Percentiles rank a stretch among this genome's conserved stretches.
Conservation (phyloP, 257 asterid species). For the Capsicum baccatum region DNA sequence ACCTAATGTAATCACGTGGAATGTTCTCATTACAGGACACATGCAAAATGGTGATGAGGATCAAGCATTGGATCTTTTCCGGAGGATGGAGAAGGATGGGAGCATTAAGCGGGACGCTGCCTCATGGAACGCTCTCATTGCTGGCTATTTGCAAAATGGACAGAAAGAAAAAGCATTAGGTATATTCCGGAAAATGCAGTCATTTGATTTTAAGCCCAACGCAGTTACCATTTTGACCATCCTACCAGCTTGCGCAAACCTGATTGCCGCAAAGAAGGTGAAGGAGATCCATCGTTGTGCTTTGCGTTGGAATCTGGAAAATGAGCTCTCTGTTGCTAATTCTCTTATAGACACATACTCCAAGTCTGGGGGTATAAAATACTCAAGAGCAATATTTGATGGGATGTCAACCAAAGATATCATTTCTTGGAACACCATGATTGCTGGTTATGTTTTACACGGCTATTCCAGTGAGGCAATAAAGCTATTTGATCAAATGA, state of each 20-base stretch:
- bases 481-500: constrained; percentile 68
- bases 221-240: constrained; percentile 72
- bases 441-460: constrained; percentile 63
- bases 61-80: constrained; percentile 76
- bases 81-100: constrained; percentile 69
- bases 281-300: constrained; percentile 78
- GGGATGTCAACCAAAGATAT: constrained; percentile 61
- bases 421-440: constrained; percentile 83
- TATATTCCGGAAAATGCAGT: constrained; percentile 71
- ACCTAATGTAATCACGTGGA: constrained; percentile 83
- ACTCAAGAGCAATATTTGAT: constrained; percentile 58
- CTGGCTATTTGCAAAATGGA: constrained; percentile 68
- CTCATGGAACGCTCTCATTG: constrained; percentile 83
- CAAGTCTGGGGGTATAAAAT: constrained; percentile 62
- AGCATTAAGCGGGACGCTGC: constrained; percentile 66
- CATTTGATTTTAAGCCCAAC: constrained; percentile 62
- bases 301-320: constrained; percentile 52
- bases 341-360: constrained; percentile 70
- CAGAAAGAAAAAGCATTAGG: constrained; percentile 62
- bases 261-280: constrained; percentile 66
- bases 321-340: constrained; percentile 67
- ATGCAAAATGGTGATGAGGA: constrained; percentile 79
- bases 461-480: constrained; percentile 56
- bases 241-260: constrained; percentile 72
- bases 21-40: constrained; percentile 74